Conservation (phyloP, 441 rosid genomes). For the Syzygium malaccense region DNA sequence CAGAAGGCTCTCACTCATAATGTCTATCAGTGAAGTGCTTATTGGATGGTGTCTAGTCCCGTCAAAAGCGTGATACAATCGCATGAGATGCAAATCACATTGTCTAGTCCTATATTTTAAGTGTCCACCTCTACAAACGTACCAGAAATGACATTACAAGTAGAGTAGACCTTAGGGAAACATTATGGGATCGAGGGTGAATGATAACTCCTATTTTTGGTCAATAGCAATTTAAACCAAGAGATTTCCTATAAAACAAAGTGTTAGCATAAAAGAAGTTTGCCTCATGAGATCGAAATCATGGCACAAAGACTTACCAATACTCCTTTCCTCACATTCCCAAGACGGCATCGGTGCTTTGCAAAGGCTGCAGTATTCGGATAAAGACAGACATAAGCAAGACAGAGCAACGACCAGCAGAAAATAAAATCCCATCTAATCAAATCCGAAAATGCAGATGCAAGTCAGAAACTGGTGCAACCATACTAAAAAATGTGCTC, state of each 20-base stretch:
- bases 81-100: background rate
- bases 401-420: background rate
- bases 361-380: constrained; percentile 45
- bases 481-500: background rate
- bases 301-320: constrained; percentile 46
- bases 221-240: background rate
- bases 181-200: background rate
- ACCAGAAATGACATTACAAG: background rate
- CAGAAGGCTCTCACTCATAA: background rate
- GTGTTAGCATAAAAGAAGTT: background rate
- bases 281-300: background rate
- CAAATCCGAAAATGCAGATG: background rate
- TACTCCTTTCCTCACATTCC: constrained; percentile 97
- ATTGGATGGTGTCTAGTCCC: background rate
- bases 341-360: constrained; percentile 79
- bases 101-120: background rate
- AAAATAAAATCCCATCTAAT: background rate
- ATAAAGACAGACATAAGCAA: background rate
- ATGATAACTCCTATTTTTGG: background rate
- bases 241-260: background rate
- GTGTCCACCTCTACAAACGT: background rate
- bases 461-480: background rate
- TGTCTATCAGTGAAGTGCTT: background rate
- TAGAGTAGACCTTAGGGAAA: background rate
- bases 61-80: background rate